Evolutionary conservation across 2,329 filamentous ascomycete genomes (phyloP), one percentile per base, ranked within the genome.

Genomic region (Thelonectria blattea): DNA sequence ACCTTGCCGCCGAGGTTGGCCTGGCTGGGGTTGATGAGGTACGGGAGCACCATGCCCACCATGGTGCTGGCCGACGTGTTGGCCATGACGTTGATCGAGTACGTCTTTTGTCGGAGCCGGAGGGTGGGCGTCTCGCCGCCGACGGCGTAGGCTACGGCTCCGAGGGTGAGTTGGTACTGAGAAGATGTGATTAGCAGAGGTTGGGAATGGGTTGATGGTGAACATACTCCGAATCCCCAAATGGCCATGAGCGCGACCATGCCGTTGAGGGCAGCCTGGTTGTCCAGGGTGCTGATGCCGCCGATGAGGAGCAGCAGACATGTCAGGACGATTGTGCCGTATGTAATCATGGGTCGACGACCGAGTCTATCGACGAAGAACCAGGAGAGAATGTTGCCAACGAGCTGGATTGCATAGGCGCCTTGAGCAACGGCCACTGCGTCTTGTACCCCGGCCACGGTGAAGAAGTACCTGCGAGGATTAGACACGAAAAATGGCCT

Each of bases 351-450:
- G 7, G 67, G 66, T 0, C 70, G 68, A 15, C 71, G 65, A 17
- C 71, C 71, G 15, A 71, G 56, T 20, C 66, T 58, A 34, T 72
- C 71, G 34, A 73, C 65, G 6, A 71, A 60, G 10, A 64, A 62
- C 69, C 69, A 73, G 3, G 71, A 72, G 18, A 62, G 53, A 20
- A 72, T 66, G 61, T 73, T 72, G 12, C 71, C 66, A 14, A 68
- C 57, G 14, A 73, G 56, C 34, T 72, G 69, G 20, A 74, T 68
- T 8, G 66, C 70, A 41, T 63, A 68, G 12, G 70, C 69, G 3
- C 61, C 64, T 37, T 72, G 71, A 3, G 61, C 66, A 9, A 73
- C 66, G 8, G 59, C 69, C 6, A 73, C 50, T 0, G 71, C 61
- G 57, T 69, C 64, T 12, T 65, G 60, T 3, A 72, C 66, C 5